phyloP scores from a whole-genome alignment of 805 yeast species.

The Myxozyma sirexii region DNA sequence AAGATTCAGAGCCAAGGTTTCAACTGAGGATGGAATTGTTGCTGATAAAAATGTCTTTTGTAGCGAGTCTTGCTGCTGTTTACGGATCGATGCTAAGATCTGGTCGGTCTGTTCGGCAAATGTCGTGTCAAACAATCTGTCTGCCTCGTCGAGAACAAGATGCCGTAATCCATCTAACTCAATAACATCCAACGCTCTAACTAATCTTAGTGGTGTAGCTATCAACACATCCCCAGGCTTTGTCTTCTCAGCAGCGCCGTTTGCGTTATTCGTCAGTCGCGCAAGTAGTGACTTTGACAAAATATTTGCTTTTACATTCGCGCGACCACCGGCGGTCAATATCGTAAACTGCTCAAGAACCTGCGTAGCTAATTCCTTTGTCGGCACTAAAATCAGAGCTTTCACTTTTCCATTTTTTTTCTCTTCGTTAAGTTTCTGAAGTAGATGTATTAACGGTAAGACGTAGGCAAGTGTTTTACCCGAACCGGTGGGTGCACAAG shows the following conservation, averaged over 20 bases:
- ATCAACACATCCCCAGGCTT: slow-evolving; percentile 63
- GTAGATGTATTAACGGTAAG: slow-evolving; percentile 72
- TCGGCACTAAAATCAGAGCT: slow-evolving; percentile 86
- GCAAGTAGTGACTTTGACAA: slow-evolving; percentile 34
- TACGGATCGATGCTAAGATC: slow-evolving; percentile 55
- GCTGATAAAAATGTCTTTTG: slow-evolving; percentile 89
- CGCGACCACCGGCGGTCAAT: slow-evolving; percentile 51
- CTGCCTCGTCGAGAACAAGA: slow-evolving; percentile 93
- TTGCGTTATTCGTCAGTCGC: slow-evolving; percentile 55
- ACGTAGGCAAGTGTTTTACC: slow-evolving; percentile 94
- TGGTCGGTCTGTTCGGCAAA: slow-evolving; percentile 91
- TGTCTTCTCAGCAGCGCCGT: slow-evolving; percentile 51
- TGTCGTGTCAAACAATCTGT: slow-evolving; percentile 82
- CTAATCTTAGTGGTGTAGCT: slow-evolving; percentile 84
- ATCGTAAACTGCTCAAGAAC: slow-evolving; percentile 68
- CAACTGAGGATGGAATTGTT: slow-evolving; percentile 91
- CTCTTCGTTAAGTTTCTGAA: slow-evolving; percentile 45
- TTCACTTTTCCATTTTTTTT: slow-evolving; percentile 41
- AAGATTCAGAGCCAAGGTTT: slow-evolving; percentile 79
- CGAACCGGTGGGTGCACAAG: slow-evolving; percentile 98
- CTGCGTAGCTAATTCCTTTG: slow-evolving; percentile 90
- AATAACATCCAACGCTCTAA: slow-evolving; percentile 70
- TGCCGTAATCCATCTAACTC: slow-evolving; percentile 64
- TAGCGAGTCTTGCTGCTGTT: slow-evolving; percentile 41
- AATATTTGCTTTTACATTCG: slow-evolving; percentile 49